Evolutionary conservation across 2,329 filamentous ascomycete species (phyloP).

Genomic region (Ophiostoma quercus): DNA sequence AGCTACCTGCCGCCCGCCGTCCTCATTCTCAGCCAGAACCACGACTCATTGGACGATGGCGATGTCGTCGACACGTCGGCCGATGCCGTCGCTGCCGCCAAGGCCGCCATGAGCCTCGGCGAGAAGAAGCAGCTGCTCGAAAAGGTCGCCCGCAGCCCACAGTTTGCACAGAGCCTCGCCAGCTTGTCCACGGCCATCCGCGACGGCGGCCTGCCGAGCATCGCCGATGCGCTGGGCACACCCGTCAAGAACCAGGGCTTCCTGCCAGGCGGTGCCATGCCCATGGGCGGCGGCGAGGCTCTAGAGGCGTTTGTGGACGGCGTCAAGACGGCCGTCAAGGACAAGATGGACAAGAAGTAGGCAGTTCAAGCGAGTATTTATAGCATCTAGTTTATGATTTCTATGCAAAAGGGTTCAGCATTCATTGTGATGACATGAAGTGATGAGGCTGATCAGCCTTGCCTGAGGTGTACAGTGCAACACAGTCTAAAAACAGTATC

Average conservation of each 20-base stretch:
- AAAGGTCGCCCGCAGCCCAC: conserved; percentile 79
- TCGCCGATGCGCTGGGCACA: conserved; percentile 79
- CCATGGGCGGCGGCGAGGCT: conserved; percentile 80
- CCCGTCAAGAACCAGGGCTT: conserved; percentile 80
- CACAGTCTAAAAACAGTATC: neutral
- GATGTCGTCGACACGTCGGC: conserved; percentile 58
- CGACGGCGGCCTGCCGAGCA: conserved; percentile 83
- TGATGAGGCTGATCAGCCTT: neutral
- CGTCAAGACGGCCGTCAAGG: conserved; percentile 70
- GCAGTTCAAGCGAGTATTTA: no score
- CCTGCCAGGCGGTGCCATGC: conserved; percentile 68
- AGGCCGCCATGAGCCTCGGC: conserved; percentile 63
- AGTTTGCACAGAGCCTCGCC: conserved; percentile 80
- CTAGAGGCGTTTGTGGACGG: conserved; percentile 89
- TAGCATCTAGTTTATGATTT: neutral
- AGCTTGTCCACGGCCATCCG: conserved; percentile 82
- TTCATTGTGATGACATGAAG: neutral
- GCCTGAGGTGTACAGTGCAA: neutral
- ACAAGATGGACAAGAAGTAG: conserved; percentile 15
- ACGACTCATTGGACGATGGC: conserved; percentile 39
- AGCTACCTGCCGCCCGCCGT: conserved; percentile 72
- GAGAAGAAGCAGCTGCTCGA: conserved; percentile 78
- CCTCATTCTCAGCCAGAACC: conserved; percentile 67
- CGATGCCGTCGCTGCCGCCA: conserved; percentile 65
- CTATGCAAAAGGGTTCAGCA: neutral